Evolutionary conservation across 345 rosid species (phyloP).

Genomic region (Boechera divaricarpa): DNA sequence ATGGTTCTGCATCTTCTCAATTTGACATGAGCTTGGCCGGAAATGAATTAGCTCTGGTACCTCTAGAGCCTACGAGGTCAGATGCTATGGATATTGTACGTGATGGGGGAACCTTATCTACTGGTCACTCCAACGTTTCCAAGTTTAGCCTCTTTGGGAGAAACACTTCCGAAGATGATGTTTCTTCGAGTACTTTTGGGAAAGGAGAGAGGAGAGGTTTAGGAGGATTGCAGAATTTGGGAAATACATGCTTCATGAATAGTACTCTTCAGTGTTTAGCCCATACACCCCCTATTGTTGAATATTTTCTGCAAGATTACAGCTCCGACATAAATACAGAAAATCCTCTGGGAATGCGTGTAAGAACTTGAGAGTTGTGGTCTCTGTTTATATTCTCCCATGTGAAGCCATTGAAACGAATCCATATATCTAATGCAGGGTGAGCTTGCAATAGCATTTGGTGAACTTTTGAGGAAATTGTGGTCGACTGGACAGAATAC

Average conservation of each 20-base stretch:
- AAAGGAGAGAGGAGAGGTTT: slow-evolving; percentile 75
- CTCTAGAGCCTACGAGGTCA: slow-evolving; percentile 69
- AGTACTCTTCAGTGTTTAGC: slow-evolving; percentile 92
- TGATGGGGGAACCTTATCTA: slow-evolving; percentile 71
- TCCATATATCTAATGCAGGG: slow-evolving; percentile 63
- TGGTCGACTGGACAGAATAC: slow-evolving; percentile 77
- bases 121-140: slow-evolving; percentile 64
- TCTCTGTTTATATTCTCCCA: slow-evolving; percentile 9
- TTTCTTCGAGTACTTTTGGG: slow-evolving; percentile 47
- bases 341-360: slow-evolving; percentile 92
- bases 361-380: slow-evolving; percentile 50
- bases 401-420: slow-evolving; percentile 20
- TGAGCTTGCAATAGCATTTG: slow-evolving; percentile 89
- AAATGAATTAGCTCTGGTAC: slow-evolving; percentile 76
- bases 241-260: slow-evolving; percentile 98
- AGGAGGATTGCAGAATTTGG: slow-evolving; percentile 92
- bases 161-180: slow-evolving; percentile 49
- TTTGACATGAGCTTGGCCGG: slow-evolving; percentile 63
- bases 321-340: slow-evolving; percentile 72
- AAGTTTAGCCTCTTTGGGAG: slow-evolving; percentile 50
- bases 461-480: slow-evolving; percentile 78
- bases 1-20: slow-evolving; percentile 51
- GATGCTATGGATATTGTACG: slow-evolving; percentile 52
- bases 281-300: slow-evolving; percentile 82
- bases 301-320: slow-evolving; percentile 87